Conservation (phyloP, 805 yeast species). For the Tetrapisispora fleetii region DNA sequence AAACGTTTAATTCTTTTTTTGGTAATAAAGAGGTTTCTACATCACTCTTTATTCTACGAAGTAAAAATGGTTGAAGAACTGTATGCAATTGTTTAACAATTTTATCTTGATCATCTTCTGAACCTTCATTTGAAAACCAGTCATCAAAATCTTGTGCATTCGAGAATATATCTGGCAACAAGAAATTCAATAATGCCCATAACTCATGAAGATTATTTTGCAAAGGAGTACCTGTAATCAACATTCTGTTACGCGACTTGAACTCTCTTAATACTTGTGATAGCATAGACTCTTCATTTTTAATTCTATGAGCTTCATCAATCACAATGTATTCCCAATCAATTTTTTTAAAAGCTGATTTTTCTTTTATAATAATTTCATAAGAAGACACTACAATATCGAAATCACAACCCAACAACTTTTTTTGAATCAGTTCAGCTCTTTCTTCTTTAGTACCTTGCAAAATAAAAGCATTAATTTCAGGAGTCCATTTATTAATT, state of each 20-base stretch:
- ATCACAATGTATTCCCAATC: conserved; percentile 69
- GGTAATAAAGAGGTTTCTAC: conserved; percentile 75
- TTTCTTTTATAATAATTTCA: conserved; percentile 70
- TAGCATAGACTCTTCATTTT: conserved; percentile 62
- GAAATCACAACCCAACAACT: conserved; percentile 49
- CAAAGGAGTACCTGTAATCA: conserved; percentile 75
- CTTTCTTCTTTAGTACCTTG: conserved; percentile 71
- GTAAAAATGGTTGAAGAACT: conserved; percentile 62
- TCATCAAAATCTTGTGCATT: conserved; percentile 65
- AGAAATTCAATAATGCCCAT: conserved; percentile 71
- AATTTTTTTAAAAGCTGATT: conserved; percentile 53
- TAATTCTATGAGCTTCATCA: conserved; percentile 75
- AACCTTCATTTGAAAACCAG: conserved; percentile 48
- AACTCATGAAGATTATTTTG: conserved; percentile 72
- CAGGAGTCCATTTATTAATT: conserved; percentile 72
- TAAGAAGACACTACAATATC: conserved; percentile 66
- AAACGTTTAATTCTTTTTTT: conserved; percentile 62
- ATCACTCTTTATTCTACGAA: conserved; percentile 69
- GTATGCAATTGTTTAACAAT: conserved; percentile 64
- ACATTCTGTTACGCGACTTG: conserved; percentile 56
- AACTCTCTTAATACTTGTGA: conserved; percentile 69
- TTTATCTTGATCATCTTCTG: conserved; percentile 37
- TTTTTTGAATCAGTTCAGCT: conserved; percentile 40
- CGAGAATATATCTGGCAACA: conserved; percentile 69
- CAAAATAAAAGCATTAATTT: conserved; percentile 55